Percentiles rank a stretch among this genome's conserved stretches.
Evolutionary conservation across 768 basidiomycete genomes (phyloP).

Genomic region (Gymnopilus junonius): DNA sequence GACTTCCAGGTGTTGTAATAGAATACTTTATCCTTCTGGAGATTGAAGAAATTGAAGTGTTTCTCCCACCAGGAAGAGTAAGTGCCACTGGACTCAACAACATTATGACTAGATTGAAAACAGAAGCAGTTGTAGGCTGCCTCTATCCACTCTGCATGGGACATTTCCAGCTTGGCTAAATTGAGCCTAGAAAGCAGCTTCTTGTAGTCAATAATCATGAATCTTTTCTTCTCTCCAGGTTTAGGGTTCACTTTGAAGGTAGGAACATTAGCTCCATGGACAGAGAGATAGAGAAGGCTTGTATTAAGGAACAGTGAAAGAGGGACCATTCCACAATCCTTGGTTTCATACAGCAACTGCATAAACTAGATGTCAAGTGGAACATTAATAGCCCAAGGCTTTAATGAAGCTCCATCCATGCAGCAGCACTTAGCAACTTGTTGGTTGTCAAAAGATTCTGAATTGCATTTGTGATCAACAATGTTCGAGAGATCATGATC

Average conservation of each 20-base stretch:
- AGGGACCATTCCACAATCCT: constrained; percentile 27
- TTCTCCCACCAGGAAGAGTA: not conserved
- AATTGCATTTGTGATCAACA: not conserved
- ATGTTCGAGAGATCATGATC: not conserved
- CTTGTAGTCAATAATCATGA: too few species aligned
- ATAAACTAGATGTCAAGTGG: not conserved
- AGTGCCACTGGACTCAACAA: not conserved
- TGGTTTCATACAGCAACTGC: too few species aligned
- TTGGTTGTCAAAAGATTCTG: not conserved
- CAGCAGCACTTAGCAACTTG: not conserved
- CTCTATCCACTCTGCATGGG: constrained; percentile 4
- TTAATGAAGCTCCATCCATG: not conserved
- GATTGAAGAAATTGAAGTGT: constrained; percentile 11
- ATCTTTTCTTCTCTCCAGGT: too few species aligned
- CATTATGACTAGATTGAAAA: constrained; percentile 6
- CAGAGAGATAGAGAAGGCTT: constrained; percentile 16
- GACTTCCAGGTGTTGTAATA: constrained; percentile 7
- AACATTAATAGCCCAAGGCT: not conserved
- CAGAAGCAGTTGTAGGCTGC: constrained; percentile 7
- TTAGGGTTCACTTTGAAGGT: not conserved
- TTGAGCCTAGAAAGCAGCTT: not conserved
- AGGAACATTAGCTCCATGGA: constrained; percentile 22
- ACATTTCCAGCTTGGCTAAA: not conserved
- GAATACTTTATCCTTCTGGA: constrained; percentile 4
- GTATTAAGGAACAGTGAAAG: constrained; percentile 27